Evolutionary conservation across 1,139 yeast genomes (phyloP).

Genomic region (Hemisphaericaspora lyxosophila): DNA sequence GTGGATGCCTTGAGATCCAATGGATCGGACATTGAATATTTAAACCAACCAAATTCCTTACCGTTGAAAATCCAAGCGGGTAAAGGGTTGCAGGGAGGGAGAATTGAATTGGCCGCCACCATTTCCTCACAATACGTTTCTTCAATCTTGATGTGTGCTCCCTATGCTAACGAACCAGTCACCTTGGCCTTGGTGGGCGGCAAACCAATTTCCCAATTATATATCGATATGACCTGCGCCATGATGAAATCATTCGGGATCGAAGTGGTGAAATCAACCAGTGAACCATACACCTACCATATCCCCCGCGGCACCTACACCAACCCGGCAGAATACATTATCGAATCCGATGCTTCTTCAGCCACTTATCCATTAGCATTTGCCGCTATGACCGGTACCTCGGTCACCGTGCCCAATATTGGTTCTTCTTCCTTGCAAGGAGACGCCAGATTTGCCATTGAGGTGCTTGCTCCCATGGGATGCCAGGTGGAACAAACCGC

Average conservation of each 20-base stretch:
- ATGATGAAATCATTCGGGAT: slow-evolving; percentile 95
- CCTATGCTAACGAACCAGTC: slow-evolving; percentile 86
- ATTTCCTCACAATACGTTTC: slow-evolving; percentile 97
- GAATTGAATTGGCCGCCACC: slow-evolving; percentile 92
- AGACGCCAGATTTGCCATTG: slow-evolving; percentile 94
- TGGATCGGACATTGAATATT: slow-evolving; percentile 72
- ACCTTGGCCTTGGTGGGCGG: slow-evolving; percentile 91
- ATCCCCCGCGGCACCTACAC: slow-evolving; percentile 81
- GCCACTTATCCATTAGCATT: slow-evolving; percentile 97
- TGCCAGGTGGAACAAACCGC: slow-evolving; percentile 82
- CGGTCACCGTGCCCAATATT: slow-evolving; percentile 90
- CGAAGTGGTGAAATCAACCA: slow-evolving; percentile 64
- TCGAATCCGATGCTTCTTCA: slow-evolving; percentile 98
- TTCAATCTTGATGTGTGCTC: slow-evolving; percentile 95
- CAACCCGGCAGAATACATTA: slow-evolving; percentile 81
- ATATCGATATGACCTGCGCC: slow-evolving; percentile 94
- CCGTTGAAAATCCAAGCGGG: slow-evolving; percentile 78
- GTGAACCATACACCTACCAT: slow-evolving; percentile 80
- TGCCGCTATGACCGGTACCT: slow-evolving; percentile 96
- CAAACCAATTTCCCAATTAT: slow-evolving; percentile 91
- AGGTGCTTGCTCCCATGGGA: slow-evolving; percentile 93
- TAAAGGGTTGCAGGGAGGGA: slow-evolving; percentile 79
- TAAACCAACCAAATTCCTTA: slow-evolving; percentile 76
- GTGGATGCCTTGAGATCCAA: slow-evolving; percentile 85
- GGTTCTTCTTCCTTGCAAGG: slow-evolving; percentile 94